A percentile compares a stretch with the other conserved stretches of the same genome.
Evolutionary conservation across 2,329 filamentous ascomycete species (phyloP).

Genomic region (Diaporthe destruens): DNA sequence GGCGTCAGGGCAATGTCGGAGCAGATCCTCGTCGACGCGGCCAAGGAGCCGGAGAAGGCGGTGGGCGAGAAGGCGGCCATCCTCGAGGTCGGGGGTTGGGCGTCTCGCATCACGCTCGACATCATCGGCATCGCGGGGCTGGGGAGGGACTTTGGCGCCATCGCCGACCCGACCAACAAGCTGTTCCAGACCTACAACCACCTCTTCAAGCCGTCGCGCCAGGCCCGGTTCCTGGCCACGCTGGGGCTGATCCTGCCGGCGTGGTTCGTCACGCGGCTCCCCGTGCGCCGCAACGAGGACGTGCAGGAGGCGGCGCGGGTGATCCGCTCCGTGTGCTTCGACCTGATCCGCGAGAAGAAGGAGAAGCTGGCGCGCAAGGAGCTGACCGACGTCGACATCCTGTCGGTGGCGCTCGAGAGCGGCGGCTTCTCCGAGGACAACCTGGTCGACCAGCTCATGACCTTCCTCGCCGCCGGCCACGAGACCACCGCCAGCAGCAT

Average conservation of each 20-base stretch:
- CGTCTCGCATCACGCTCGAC: slow-evolving; percentile 77
- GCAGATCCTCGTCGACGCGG: slow-evolving; percentile 58
- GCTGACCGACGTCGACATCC: slow-evolving; percentile 75
- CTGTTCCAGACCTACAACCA: slow-evolving; percentile 69
- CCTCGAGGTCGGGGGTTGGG: slow-evolving; percentile 72
- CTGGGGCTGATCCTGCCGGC: slow-evolving; percentile 72
- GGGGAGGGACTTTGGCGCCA: slow-evolving; percentile 77
- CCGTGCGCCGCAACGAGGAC: slow-evolving; percentile 77
- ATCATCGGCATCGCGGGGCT: slow-evolving; percentile 81
- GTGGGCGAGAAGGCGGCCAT: slow-evolving; percentile 52
- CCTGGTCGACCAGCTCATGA: slow-evolving; percentile 91
- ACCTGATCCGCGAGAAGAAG: slow-evolving; percentile 80
- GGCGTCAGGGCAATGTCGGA: slow-evolving; percentile 72
- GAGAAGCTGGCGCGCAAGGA: slow-evolving; percentile 61
- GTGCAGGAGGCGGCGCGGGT: slow-evolving; percentile 66
- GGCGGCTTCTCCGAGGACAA: slow-evolving; percentile 82
- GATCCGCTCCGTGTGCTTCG: slow-evolving; percentile 75
- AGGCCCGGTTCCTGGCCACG: slow-evolving; percentile 68
- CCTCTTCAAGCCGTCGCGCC: slow-evolving; percentile 65
- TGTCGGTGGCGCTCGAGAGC: slow-evolving; percentile 83
- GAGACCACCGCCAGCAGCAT: slow-evolving; percentile 83
- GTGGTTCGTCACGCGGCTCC: slow-evolving; percentile 72
- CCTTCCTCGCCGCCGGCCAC: slow-evolving; percentile 85
- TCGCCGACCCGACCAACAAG: slow-evolving; percentile 69
- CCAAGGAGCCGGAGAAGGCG: slow-evolving; percentile 46